Evolutionary conservation across 495 filamentous ascomycete genomes (phyloP).

Genomic region (Penicillium lividum): DNA sequence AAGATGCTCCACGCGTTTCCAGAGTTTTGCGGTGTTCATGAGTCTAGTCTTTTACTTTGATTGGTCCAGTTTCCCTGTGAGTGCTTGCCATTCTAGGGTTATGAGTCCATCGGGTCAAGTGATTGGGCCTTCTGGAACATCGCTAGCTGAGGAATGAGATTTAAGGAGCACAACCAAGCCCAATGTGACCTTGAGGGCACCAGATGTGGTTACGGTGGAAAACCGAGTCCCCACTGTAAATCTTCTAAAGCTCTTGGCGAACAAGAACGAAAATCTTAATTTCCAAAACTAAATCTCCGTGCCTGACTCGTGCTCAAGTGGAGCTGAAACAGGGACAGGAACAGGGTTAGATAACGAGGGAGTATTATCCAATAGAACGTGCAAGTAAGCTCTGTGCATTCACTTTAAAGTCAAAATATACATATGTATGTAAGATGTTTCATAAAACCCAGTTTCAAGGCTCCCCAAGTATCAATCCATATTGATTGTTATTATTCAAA

Average conservation of each 20-base stretch:
- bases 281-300: neutral
- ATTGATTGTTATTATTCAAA: neutral
- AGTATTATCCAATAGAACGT: neutral
- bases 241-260: constrained; percentile 3
- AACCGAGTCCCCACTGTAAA: constrained; percentile 8
- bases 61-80: neutral
- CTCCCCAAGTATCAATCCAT: no score
- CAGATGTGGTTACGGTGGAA: constrained; percentile 4
- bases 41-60: neutral
- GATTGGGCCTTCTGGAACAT: neutral
- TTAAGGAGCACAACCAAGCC: neutral
- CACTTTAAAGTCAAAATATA: neutral
- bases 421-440: no score
- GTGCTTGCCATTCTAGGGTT: neutral
- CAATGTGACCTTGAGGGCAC: constrained; percentile 1
- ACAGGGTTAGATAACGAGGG: neutral
- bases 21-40: neutral
- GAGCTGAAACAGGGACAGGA: neutral
- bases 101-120: neutral
- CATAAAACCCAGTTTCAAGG: no score
- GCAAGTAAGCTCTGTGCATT: neutral
- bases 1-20: neutral
- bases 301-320: neutral
- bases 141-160: neutral
- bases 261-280: constrained; percentile 6